These are phyloP conservation scores for Microcos paniculata DNA, from an alignment of 345 rosid genomes.

Conservation along the genomic window DNA sequence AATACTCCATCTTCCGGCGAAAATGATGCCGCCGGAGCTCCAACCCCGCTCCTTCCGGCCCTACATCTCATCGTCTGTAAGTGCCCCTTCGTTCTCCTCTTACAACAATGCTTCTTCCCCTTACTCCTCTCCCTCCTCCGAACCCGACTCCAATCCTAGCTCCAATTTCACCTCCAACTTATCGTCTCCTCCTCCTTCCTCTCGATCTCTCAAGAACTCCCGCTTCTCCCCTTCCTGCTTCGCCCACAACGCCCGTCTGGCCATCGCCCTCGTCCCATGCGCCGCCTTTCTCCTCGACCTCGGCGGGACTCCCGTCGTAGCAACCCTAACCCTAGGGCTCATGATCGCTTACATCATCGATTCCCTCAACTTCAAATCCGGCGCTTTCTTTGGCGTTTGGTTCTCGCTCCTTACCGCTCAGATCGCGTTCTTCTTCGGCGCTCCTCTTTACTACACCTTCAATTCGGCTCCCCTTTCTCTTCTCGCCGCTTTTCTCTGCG, in stretches of 20 bases:
- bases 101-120: conserved; percentile 31
- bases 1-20: conserved; percentile 38
- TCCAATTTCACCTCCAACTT: conserved; percentile 32
- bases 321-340: conserved; percentile 74
- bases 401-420: conserved; percentile 77
- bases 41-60: conserved; percentile 88
- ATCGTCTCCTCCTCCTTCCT: conserved; percentile 29
- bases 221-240: conserved; percentile 85
- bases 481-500: conserved; percentile 75
- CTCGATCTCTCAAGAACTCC: conserved; percentile 47
- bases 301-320: conserved; percentile 85
- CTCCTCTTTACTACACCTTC: conserved; percentile 60
- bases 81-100: conserved; percentile 46
- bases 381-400: conserved; percentile 89
- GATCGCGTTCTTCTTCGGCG: conserved; percentile 91
- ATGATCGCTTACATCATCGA: conserved; percentile 93
- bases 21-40: conserved; percentile 92
- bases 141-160: conserved; percentile 33
- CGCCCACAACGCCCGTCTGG: conserved; percentile 72
- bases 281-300: conserved; percentile 94
- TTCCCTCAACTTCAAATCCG: conserved; percentile 75
- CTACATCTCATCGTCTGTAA: conserved; percentile 49
- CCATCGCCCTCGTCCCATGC: conserved; percentile 76
- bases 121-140: conserved; percentile 30
- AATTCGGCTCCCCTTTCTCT: conserved; percentile 59